Percentiles rank a stretch among this genome's conserved stretches.
Conservation (phyloP, 768 basidiomycete species). For the Phylloporus arenicola region DNA sequence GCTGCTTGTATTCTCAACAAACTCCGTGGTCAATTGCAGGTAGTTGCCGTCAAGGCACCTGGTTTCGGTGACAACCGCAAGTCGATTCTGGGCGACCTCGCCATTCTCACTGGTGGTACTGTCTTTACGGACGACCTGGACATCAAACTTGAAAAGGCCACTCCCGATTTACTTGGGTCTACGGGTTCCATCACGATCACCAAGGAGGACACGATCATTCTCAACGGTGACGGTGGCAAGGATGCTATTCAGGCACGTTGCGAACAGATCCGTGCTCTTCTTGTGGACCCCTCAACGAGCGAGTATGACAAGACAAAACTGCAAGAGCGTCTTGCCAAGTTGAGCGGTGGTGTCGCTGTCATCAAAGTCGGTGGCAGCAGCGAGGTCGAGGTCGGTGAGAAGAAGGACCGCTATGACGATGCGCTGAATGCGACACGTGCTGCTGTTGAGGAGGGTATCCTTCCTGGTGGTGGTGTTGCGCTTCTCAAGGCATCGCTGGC, state of each 20-base stretch:
- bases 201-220: slow-evolving; percentile 95
- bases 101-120: slow-evolving; percentile 95
- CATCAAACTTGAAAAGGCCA: slow-evolving; percentile 92
- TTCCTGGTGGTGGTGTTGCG: slow-evolving; percentile 94
- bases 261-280: slow-evolving; percentile 86
- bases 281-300: slow-evolving; percentile 77
- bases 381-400: slow-evolving; percentile 97
- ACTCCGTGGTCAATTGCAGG: slow-evolving; percentile 94
- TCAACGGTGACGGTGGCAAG: slow-evolving; percentile 92
- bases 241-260: slow-evolving; percentile 87
- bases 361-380: slow-evolving; percentile 93
- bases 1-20: slow-evolving; percentile 99
- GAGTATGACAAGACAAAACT: slow-evolving; percentile 95
- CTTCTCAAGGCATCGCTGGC: slow-evolving; percentile 80
- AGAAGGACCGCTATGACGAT: slow-evolving; percentile 98
- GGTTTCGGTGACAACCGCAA: slow-evolving; percentile 99
- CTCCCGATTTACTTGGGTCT: slow-evolving; percentile 82
- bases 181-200: slow-evolving; percentile 91
- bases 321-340: slow-evolving; percentile 95
- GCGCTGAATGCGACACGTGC: slow-evolving; percentile 97
- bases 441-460: slow-evolving; percentile 97
- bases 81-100: slow-evolving; percentile 93
- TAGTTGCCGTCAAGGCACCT: slow-evolving; percentile 93
- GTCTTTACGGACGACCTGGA: slow-evolving; percentile 97
- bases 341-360: slow-evolving; percentile 94